Evolutionary conservation across 148 eudicot genomes (phyloP).

Genomic region (Talinum fruticosum): DNA sequence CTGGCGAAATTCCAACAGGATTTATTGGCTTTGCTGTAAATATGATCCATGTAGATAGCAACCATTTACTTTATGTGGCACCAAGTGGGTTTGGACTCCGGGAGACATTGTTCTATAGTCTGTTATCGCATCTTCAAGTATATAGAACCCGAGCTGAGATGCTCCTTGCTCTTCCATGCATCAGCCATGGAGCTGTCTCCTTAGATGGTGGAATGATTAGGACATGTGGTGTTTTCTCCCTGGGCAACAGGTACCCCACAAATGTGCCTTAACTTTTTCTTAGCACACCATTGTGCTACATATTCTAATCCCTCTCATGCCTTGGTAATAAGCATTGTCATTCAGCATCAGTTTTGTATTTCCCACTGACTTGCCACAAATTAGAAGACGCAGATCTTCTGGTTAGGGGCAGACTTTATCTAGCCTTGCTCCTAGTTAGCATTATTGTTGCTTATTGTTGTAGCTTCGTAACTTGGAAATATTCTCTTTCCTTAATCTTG

Average conservation of each 20-base stretch:
- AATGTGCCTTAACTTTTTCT: background rate
- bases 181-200: constrained; percentile 76
- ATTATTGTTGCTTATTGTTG: too few species aligned
- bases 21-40: constrained; percentile 94
- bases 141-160: constrained; percentile 73
- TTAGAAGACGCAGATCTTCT: too few species aligned
- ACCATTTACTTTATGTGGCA: constrained; percentile 47
- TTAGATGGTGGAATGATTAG: constrained; percentile 86
- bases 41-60: constrained; percentile 58
- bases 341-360: background rate
- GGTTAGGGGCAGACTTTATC: too few species aligned
- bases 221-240: constrained; percentile 46
- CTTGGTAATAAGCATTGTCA: background rate
- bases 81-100: constrained; percentile 61
- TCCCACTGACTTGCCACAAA: too few species aligned
- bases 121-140: constrained; percentile 71
- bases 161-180: constrained; percentile 67
- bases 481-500: too few species aligned
- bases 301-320: background rate
- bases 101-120: constrained; percentile 77
- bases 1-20: constrained; percentile 73
- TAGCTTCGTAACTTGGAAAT: too few species aligned
- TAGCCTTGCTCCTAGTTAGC: too few species aligned
- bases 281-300: constrained; percentile 3
- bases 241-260: constrained; percentile 57